Conservation (phyloP, 2,329 filamentous ascomycete genomes). For the Ceratocystis eucalypticola region DNA sequence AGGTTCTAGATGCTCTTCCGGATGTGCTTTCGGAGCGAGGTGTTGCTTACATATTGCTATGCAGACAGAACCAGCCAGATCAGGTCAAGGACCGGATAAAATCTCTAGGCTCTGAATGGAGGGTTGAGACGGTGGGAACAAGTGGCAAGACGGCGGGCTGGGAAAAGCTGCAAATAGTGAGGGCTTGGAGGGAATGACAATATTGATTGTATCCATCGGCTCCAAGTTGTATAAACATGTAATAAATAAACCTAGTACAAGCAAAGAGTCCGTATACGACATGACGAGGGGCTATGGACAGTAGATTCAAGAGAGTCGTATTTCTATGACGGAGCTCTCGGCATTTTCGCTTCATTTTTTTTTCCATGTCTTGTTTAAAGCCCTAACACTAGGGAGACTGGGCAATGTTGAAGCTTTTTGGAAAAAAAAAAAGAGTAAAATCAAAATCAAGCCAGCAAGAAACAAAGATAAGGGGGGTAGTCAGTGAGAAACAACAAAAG, state of each 20-base stretch:
- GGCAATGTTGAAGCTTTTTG: slow-evolving; percentile 4
- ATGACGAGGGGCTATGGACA: not conserved
- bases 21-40: slow-evolving; percentile 50
- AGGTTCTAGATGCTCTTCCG: slow-evolving; percentile 58
- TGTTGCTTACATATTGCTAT: slow-evolving; percentile 79
- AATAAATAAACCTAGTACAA: not conserved
- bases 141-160: slow-evolving; percentile 84
- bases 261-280: not conserved
- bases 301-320: not conserved
- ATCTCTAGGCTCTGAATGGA: slow-evolving; percentile 47
- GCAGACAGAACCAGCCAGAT: slow-evolving; percentile 76
- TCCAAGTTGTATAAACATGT: not conserved
- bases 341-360: slow-evolving; percentile 26
- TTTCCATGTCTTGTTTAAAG: slow-evolving; percentile 24
- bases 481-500: slow-evolving; percentile 1
- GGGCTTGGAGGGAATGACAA: slow-evolving; percentile 54
- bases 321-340: slow-evolving; percentile 20
- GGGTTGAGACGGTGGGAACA: slow-evolving; percentile 59
- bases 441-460: slow-evolving; percentile 3
- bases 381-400: slow-evolving; percentile 14
- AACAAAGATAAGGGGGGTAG: slow-evolving; percentile 2
- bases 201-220: not conserved
- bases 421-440: not conserved
- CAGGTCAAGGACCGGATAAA: slow-evolving; percentile 52
- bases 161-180: slow-evolving; percentile 83